Evolutionary conservation across 2,329 filamentous ascomycete genomes (phyloP).

Genomic region (Aspergillus fijiensis): DNA sequence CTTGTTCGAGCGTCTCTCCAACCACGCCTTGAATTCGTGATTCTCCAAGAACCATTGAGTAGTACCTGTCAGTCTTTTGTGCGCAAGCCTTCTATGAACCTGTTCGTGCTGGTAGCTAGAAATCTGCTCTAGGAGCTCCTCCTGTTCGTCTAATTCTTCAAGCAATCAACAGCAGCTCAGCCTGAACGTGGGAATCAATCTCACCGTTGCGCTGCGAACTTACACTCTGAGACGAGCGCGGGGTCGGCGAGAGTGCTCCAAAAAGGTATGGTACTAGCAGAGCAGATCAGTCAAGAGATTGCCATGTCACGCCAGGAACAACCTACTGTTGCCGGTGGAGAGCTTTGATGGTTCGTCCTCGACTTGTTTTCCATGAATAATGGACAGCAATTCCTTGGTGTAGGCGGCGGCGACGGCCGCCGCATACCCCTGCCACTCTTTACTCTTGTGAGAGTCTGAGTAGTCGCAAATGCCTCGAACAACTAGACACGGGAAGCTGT

Average conservation of each 20-base stretch:
- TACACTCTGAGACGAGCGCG: not conserved
- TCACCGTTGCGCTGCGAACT: not conserved
- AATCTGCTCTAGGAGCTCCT: conserved; percentile 11
- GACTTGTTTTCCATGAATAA: not conserved
- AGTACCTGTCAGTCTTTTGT: conserved; percentile 20
- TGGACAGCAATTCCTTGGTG: conserved; percentile 8
- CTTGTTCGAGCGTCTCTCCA: conserved; percentile 10
- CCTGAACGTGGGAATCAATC: not conserved
- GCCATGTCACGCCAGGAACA: not conserved
- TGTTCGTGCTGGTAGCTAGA: conserved; percentile 21
- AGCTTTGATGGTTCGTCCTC: not conserved
- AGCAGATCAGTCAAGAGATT: not conserved
- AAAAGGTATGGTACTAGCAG: not conserved
- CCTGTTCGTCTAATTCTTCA: not conserved
- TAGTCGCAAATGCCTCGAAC: conserved; percentile 13
- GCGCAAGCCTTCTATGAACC: conserved; percentile 20
- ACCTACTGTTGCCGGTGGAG: not conserved
- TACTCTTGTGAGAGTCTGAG: conserved; percentile 10
- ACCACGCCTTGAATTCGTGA: conserved; percentile 19
- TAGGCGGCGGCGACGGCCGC: conserved; percentile 7
- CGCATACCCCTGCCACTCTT: conserved; percentile 9
- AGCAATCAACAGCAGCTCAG: not conserved
- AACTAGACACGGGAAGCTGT: conserved; percentile 1
- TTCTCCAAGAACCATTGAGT: conserved; percentile 21
- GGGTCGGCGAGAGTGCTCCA: not conserved